Percentiles rank a stretch among this genome's conserved stretches.
Evolutionary conservation across 805 yeast species (phyloP).

Genomic region (Candida rishiriensis): DNA sequence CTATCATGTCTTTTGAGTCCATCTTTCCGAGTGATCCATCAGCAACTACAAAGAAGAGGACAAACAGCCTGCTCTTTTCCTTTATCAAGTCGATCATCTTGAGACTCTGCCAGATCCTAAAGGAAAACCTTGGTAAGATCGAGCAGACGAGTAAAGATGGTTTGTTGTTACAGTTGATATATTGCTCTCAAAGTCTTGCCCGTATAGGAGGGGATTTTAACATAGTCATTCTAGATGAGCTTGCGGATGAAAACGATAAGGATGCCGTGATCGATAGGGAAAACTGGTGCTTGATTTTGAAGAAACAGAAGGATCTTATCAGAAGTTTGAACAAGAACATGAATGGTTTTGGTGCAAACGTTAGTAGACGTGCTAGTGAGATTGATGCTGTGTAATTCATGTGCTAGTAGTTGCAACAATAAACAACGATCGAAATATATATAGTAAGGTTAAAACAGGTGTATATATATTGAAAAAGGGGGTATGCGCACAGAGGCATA

Average conservation of each 20-base stretch:
- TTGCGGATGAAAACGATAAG: conserved; percentile 16
- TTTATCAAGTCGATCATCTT: conserved; percentile 33
- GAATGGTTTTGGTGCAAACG: no score
- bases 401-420: no score
- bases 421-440: no score
- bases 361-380: no score
- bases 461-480: no score
- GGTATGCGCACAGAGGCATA: no score
- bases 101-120: conserved; percentile 29
- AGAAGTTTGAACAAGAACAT: conserved; percentile 12
- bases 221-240: conserved; percentile 39
- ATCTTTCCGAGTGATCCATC: conserved; percentile 43
- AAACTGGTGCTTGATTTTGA: conserved; percentile 40
- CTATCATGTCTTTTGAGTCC: conserved; percentile 61
- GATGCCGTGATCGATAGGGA: conserved; percentile 26
- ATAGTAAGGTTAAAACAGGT: no score
- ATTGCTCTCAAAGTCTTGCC: conserved; percentile 82
- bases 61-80: conserved; percentile 32
- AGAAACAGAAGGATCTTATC: conserved; percentile 38
- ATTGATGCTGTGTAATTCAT: no score
- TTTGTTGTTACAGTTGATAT: conserved; percentile 73
- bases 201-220: conserved; percentile 71
- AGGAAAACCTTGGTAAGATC: conserved; percentile 29
- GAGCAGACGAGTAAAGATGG: conserved; percentile 51
- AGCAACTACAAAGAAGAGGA: conserved; percentile 11